phyloP scores from a whole-genome alignment of 495 filamentous ascomycete genomes.

The Lentithecium fluviatile region DNA sequence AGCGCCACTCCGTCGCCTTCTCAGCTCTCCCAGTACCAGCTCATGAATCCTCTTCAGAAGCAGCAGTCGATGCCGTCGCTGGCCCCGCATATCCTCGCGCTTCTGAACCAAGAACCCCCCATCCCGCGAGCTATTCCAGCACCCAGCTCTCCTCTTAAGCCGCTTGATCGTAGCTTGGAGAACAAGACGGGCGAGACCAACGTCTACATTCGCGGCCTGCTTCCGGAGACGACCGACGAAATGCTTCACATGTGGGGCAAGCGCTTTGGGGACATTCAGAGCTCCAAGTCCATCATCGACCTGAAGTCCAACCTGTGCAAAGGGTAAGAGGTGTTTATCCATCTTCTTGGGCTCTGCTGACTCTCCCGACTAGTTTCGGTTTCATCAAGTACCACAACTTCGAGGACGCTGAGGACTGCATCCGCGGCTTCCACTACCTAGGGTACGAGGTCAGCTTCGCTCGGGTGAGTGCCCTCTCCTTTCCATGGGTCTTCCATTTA shows the following conservation, averaged over 20 bases:
- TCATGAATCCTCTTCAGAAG: conserved; percentile 50
- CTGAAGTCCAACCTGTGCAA: conserved; percentile 87
- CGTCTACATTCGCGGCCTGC: conserved; percentile 94
- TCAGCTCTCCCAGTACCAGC: conserved; percentile 49
- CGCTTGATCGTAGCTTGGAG: conserved; percentile 84
- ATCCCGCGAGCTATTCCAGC: conserved; percentile 91
- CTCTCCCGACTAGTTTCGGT: conserved; percentile 70
- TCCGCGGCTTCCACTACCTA: conserved; percentile 88
- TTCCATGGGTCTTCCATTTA: not conserved
- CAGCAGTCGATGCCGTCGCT: conserved; percentile 54
- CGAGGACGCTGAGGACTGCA: conserved; percentile 88
- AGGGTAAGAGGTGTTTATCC: conserved; percentile 59
- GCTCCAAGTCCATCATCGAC: conserved; percentile 97
- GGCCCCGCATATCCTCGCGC: conserved; percentile 64
- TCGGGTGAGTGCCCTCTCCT: conserved; percentile 53
- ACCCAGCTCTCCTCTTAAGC: conserved; percentile 67
- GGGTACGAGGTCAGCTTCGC: conserved; percentile 98
- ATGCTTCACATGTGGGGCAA: conserved; percentile 76
- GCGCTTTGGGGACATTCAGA: conserved; percentile 87
- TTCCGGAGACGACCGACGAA: conserved; percentile 91
- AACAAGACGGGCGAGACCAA: conserved; percentile 87
- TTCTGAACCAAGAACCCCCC: conserved; percentile 70
- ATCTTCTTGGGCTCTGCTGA: conserved; percentile 26
- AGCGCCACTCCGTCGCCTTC: conserved; percentile 60
- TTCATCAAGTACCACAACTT: conserved; percentile 91